A percentile compares a stretch with the other conserved stretches of the same genome.
phyloP scores from a whole-genome alignment of 495 filamentous ascomycete genomes.

The Aspergillus wentii region DNA sequence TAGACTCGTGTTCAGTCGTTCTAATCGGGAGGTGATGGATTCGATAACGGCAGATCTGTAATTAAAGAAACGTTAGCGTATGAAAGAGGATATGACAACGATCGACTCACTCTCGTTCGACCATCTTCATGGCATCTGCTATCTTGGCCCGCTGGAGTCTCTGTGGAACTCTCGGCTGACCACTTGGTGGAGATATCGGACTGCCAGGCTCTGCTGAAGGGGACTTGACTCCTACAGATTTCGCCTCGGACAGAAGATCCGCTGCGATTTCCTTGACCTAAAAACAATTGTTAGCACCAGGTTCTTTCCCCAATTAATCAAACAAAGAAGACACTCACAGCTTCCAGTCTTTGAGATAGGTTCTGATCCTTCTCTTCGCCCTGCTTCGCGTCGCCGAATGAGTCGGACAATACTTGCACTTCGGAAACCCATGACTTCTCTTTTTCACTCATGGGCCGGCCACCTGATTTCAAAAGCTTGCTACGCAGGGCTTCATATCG shows the following conservation, averaged over 20 bases:
- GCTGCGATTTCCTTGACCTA: conserved; percentile 43
- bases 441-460: conserved; percentile 66
- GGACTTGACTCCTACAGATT: conserved; percentile 28
- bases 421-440: conserved; percentile 66
- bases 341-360: conserved; percentile 32
- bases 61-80: neutral
- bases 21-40: conserved; percentile 15
- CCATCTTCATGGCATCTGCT: conserved; percentile 61
- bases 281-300: no score
- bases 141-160: conserved; percentile 64
- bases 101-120: conserved; percentile 59
- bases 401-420: conserved; percentile 45
- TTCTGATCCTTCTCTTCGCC: conserved; percentile 21
- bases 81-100: neutral
- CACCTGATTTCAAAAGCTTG: conserved; percentile 52
- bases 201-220: conserved; percentile 24
- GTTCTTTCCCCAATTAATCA: no score
- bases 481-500: conserved; percentile 62
- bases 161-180: conserved; percentile 52
- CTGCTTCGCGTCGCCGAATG: conserved; percentile 18
- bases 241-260: conserved; percentile 48
- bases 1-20: conserved; percentile 21
- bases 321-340: conserved; percentile 25
- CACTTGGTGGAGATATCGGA: conserved; percentile 22
- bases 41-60: conserved; percentile 19